A percentile compares a stretch with the other conserved stretches of the same genome.
Evolutionary conservation across 805 yeast species (phyloP).

Genomic region (Saturnispora ahearnii): DNA sequence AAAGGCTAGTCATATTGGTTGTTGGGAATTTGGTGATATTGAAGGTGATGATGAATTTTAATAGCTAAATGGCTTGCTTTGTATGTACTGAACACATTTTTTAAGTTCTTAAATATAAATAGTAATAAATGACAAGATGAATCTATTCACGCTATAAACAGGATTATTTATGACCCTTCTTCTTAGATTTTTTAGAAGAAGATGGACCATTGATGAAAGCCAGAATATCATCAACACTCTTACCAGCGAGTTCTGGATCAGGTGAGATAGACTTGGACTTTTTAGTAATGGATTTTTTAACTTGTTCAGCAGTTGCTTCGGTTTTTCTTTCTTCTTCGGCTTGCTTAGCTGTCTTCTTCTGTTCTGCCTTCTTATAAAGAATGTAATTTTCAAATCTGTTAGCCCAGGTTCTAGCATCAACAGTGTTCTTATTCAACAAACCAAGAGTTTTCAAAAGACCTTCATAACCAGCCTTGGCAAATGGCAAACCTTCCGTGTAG

Average conservation of each 20-base stretch:
- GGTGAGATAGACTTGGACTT: slow-evolving; percentile 29
- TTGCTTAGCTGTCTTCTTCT: slow-evolving; percentile 17
- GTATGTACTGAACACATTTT: not conserved
- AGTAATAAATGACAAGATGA: slow-evolving; percentile 2
- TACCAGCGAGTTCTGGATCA: slow-evolving; percentile 48
- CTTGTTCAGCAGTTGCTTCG: slow-evolving; percentile 13
- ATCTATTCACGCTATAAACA: slow-evolving; percentile 5
- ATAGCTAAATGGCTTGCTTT: not conserved
- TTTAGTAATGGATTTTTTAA: slow-evolving; percentile 21
- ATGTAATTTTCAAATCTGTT: slow-evolving; percentile 45
- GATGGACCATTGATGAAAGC: slow-evolving; percentile 58
- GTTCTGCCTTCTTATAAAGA: slow-evolving; percentile 19
- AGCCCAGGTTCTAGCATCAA: slow-evolving; percentile 59
- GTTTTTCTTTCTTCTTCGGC: slow-evolving; percentile 19
- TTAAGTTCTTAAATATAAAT: not conserved
- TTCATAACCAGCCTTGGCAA: slow-evolving; percentile 46
- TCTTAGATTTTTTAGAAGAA: slow-evolving; percentile 25
- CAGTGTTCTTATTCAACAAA: slow-evolving; percentile 55
- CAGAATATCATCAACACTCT: slow-evolving; percentile 66
- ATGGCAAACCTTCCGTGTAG: slow-evolving; percentile 46
- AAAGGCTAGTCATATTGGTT: slow-evolving; percentile 43
- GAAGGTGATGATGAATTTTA: slow-evolving; percentile 41
- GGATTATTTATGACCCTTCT: slow-evolving; percentile 16
- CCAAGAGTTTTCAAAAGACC: slow-evolving; percentile 55
- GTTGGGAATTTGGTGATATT: slow-evolving; percentile 73